A percentile compares a stretch with the other conserved stretches of the same genome.
Conservation (phyloP, 345 rosid species). For the Mercurialis annua region DNA sequence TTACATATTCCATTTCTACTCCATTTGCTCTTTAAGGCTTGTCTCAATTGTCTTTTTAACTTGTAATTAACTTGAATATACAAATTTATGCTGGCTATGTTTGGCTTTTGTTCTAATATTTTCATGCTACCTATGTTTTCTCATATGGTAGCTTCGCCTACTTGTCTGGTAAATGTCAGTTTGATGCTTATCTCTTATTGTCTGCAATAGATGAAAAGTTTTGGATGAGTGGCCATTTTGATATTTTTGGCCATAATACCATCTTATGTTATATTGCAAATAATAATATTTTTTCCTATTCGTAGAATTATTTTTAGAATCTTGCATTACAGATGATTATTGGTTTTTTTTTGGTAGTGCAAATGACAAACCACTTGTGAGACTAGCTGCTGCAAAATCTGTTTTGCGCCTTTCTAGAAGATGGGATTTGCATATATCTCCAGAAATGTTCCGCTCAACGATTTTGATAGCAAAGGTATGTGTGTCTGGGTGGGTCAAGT, state of each 20-base stretch:
- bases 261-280: neutral
- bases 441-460: slow-evolving; percentile 57
- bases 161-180: neutral
- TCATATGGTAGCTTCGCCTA: neutral
- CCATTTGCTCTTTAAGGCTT: neutral
- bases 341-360: slow-evolving; percentile 38
- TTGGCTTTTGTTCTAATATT: too few relatives aligned
- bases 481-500: slow-evolving; percentile 12
- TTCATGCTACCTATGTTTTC: neutral
- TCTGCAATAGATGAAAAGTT: neutral
- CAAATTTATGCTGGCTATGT: neutral
- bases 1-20: neutral
- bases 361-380: slow-evolving; percentile 40
- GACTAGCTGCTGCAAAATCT: slow-evolving; percentile 87
- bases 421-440: slow-evolving; percentile 88
- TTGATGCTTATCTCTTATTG: neutral
- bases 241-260: neutral
- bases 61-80: neutral
- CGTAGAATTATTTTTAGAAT: neutral
- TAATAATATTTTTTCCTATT: neutral
- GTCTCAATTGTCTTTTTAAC: neutral
- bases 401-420: slow-evolving; percentile 77
- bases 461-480: slow-evolving; percentile 66
- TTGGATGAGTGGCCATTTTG: neutral
- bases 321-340: neutral